phyloP scores from a whole-genome alignment of 2,329 filamentous ascomycete species.

The Claviceps quebecensis region DNA sequence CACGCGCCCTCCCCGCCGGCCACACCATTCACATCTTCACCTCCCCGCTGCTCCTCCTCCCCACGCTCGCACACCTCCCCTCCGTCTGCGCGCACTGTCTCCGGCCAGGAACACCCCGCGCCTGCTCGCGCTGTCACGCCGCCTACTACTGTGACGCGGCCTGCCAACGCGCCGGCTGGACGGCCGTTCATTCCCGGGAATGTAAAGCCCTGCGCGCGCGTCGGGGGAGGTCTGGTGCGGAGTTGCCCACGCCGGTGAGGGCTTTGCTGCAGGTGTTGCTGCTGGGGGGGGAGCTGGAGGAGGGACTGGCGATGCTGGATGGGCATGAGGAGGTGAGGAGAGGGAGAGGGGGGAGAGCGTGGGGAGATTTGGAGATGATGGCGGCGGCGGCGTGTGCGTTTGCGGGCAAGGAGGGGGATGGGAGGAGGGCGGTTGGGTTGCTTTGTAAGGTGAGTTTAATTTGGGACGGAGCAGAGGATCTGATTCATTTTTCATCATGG shows the following conservation, averaged over 20 bases:
- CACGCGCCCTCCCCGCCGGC: conserved; percentile 29
- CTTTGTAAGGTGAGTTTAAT: conserved; percentile 35
- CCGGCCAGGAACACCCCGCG: conserved; percentile 13
- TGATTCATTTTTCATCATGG: too few relatives aligned
- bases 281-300: conserved; percentile 21
- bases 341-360: conserved; percentile 26
- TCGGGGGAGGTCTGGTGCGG: conserved; percentile 7
- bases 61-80: conserved; percentile 27
- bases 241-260: conserved; percentile 40
- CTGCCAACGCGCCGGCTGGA: conserved; percentile 44
- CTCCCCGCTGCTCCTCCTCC: conserved; percentile 29
- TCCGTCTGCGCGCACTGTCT: conserved; percentile 38
- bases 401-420: conserved; percentile 22
- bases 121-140: conserved; percentile 39
- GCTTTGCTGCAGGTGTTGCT: conserved; percentile 39
- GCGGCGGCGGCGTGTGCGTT: conserved; percentile 28
- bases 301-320: conserved; percentile 27
- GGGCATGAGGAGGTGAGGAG: conserved; percentile 26
- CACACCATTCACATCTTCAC: conserved; percentile 30
- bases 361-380: conserved; percentile 36
- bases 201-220: conserved; percentile 31
- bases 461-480: too few relatives aligned
- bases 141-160: conserved; percentile 38
- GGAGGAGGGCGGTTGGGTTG: conserved; percentile 29
- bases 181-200: conserved; percentile 36